Evolutionary conservation across 2,329 filamentous ascomycete species (phyloP).

Genomic region (Apiospora malaysiana): DNA sequence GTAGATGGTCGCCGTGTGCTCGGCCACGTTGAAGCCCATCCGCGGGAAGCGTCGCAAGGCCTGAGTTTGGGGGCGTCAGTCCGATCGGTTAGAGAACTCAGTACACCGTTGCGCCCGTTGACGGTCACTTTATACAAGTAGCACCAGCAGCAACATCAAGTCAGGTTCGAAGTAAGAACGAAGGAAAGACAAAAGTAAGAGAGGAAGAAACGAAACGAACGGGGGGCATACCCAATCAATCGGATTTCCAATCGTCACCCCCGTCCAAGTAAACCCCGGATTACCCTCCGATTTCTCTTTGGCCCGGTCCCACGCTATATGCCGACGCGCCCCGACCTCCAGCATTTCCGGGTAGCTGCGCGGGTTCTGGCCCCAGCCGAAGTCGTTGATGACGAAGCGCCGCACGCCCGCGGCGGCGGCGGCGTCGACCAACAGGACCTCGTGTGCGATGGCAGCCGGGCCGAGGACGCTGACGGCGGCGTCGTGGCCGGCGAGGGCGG

Average conservation of each 20-base stretch:
- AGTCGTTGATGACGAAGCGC: slow-evolving; percentile 39
- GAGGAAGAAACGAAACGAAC: not conserved
- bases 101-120: too few species aligned
- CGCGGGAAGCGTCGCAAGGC: slow-evolving; percentile 31
- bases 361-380: slow-evolving; percentile 37
- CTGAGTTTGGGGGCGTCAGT: slow-evolving; percentile 4
- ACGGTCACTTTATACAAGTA: too few species aligned
- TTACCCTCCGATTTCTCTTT: slow-evolving; percentile 29
- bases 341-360: slow-evolving; percentile 34
- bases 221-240: slow-evolving; percentile 38
- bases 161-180: not conserved
- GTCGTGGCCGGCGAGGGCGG: slow-evolving; percentile 36
- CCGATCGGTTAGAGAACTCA: not conserved
- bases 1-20: slow-evolving; percentile 34
- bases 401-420: slow-evolving; percentile 38
- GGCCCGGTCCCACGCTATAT: slow-evolving; percentile 33
- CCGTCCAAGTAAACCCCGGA: slow-evolving; percentile 37
- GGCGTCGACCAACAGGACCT: slow-evolving; percentile 36
- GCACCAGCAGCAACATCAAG: too few species aligned
- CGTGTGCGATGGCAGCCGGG: slow-evolving; percentile 29
- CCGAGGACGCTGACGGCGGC: slow-evolving; percentile 36
- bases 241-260: slow-evolving; percentile 39
- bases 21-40: slow-evolving; percentile 38
- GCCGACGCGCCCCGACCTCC: slow-evolving; percentile 29
- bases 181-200: not conserved